Percentiles rank a stretch among this genome's conserved stretches.
These are phyloP conservation scores for Arabidopsis suecica DNA, from an alignment of 345 rosid genomes.

Conservation along the genomic window DNA sequence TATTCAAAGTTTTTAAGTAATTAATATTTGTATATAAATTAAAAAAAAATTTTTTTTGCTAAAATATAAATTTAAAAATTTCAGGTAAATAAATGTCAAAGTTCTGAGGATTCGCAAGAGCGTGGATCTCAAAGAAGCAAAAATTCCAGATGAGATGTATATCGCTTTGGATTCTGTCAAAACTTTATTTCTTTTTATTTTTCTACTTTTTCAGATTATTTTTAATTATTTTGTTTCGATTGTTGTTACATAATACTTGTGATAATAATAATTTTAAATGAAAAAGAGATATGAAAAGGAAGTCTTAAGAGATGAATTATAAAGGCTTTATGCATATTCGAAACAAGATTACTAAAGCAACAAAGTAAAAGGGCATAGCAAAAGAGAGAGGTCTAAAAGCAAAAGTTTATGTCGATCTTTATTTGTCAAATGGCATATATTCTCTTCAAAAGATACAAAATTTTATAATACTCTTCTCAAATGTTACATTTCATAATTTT, in stretches of 20 bases:
- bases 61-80: not conserved
- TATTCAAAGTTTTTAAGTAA: not conserved
- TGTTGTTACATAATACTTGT: slow-evolving; percentile 44
- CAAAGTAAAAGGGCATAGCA: slow-evolving; percentile 34
- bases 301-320: slow-evolving; percentile 16
- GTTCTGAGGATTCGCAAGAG: slow-evolving; percentile 26
- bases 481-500: not conserved
- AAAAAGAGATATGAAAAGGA: slow-evolving; percentile 22
- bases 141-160: slow-evolving; percentile 32
- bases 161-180: slow-evolving; percentile 43
- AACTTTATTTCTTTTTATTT: slow-evolving; percentile 13
- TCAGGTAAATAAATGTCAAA: slow-evolving; percentile 45
- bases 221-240: slow-evolving; percentile 38
- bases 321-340: slow-evolving; percentile 35
- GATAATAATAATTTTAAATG: slow-evolving; percentile 30
- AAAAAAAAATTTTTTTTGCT: too few species aligned
- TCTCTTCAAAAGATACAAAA: slow-evolving; percentile 19
- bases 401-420: slow-evolving; percentile 40
- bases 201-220: slow-evolving; percentile 32
- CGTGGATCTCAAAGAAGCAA: slow-evolving; percentile 39
- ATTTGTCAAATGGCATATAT: slow-evolving; percentile 40
- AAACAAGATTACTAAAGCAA: slow-evolving; percentile 34
- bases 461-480: not conserved
- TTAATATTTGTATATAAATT: slow-evolving; percentile 1
- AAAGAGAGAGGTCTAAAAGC: slow-evolving; percentile 33